Evolutionary conservation across 331 rosid genomes (phyloP).

Genomic region (Pyrus hybrid): DNA sequence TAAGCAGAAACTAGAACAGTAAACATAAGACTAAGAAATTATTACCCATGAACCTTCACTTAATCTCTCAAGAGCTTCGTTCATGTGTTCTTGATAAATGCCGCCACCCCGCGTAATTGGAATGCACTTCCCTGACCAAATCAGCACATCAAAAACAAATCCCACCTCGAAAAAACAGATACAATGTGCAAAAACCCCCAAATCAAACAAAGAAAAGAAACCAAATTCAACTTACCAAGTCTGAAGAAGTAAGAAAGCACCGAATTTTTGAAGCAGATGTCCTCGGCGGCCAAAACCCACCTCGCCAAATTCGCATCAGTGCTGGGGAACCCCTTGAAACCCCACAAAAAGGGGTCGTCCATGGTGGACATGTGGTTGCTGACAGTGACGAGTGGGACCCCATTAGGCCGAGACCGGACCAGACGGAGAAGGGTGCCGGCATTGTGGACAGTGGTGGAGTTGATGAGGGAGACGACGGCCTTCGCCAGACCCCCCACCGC

Average conservation of each 20-base stretch:
- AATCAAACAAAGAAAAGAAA: not conserved
- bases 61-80: conserved; percentile 76
- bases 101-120: conserved; percentile 92
- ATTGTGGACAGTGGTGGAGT: conserved; percentile 63
- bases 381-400: conserved; percentile 76
- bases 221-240: conserved; percentile 28
- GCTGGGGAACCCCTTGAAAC: conserved; percentile 67
- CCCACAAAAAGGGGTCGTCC: conserved; percentile 93
- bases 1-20: not conserved
- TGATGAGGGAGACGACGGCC: conserved; percentile 45
- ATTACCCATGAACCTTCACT: conserved; percentile 80
- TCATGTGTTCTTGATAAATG: conserved; percentile 80
- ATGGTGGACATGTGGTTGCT: conserved; percentile 98
- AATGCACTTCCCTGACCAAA: conserved; percentile 76
- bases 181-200: not conserved
- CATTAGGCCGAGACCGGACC: conserved; percentile 56
- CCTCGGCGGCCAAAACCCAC: conserved; percentile 83
- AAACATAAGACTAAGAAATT: conserved; percentile 8
- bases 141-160: conserved; percentile 12
- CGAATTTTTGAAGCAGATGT: conserved; percentile 63
- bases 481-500: conserved; percentile 65
- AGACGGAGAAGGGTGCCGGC: conserved; percentile 62
- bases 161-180: not conserved
- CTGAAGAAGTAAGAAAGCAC: conserved; percentile 59
- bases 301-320: conserved; percentile 41